Base-by-base conservation (phyloP, 345 rosid species). In the Syzygium grande region DNA sequence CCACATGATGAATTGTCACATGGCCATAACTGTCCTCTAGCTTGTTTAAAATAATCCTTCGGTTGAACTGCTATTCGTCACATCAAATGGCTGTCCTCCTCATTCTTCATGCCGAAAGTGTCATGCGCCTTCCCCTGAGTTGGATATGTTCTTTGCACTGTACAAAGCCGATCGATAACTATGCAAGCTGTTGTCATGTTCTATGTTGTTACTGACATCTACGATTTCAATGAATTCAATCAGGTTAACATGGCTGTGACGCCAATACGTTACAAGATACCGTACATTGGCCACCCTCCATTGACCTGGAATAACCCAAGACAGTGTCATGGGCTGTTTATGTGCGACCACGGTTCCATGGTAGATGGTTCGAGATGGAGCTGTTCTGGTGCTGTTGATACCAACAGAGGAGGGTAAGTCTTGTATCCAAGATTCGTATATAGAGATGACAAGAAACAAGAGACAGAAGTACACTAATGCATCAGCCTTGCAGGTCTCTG, bases 211-310 rank as follows among this genome's bases (percentile, higher is more conserved):
- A 34, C 53, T 51, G 25, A 52, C 59, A 52, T 10, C 25, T 17
- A 17, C 8, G 54, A 51, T 51, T 34, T 84, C 58, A 29, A 5
- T 55, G 38, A 19, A 51, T 55, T 53, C 25, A 10, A 63, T 85
- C 91, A 90, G 93, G 92, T 91, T 86, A 46, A 13, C 54, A 94
- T 94, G 98, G 94, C 96, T 68, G 55, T 91, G 89, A 87, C 93
- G 87, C 90, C 90, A 84, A 77, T 90, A 63, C 89, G 92, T 90
- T 94, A 88, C 90, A 93, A 92, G 87, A 63, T 94, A 52, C 92
- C 91, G 0, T 90, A 84, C 58, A 91, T 86, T 87, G 91, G 92
- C 56, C 88, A 61, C 84, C 56, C 87, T 88, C 89, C 90, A n/a
- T 80, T 87, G 51, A 86, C 84, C 46, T 13, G 4, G 80, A 68